Evolutionary conservation across 768 basidiomycete genomes (phyloP).

Genomic region (Naganishia vishniacii): DNA sequence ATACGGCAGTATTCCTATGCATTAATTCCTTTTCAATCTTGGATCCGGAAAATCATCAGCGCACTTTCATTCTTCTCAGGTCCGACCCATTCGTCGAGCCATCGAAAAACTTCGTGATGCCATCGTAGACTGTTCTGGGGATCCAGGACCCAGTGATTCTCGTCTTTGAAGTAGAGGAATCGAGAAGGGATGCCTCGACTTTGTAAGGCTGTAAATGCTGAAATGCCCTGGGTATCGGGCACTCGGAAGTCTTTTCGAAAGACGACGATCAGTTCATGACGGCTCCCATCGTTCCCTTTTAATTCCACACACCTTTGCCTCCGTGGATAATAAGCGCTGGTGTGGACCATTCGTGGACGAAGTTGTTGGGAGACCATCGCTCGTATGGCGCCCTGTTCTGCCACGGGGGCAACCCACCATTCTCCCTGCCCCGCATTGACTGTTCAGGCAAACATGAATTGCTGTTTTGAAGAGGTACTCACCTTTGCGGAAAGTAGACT

Average conservation of each 20-base stretch:
- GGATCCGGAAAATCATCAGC: not conserved
- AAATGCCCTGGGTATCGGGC: conserved; percentile 74
- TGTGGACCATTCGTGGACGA: conserved; percentile 76
- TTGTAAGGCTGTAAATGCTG: conserved; percentile 31
- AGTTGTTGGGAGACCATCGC: conserved; percentile 59
- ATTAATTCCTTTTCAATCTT: no score
- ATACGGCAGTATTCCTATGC: no score
- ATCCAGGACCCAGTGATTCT: conserved; percentile 89
- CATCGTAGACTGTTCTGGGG: conserved; percentile 54
- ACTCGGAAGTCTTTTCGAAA: conserved; percentile 76
- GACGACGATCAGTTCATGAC: not conserved
- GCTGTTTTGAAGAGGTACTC: not conserved
- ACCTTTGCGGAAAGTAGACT: conserved; percentile 40
- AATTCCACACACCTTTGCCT: conserved; percentile 54
- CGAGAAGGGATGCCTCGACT: conserved; percentile 69
- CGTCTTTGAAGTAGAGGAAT: conserved; percentile 76
- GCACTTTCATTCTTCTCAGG: conserved; percentile 4
- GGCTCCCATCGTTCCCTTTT: not conserved
- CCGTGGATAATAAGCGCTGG: conserved; percentile 80
- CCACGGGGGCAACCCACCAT: conserved; percentile 31
- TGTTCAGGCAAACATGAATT: not conserved
- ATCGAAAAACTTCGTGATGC: conserved; percentile 89
- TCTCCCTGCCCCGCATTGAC: conserved; percentile 25
- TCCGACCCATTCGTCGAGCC: conserved; percentile 60
- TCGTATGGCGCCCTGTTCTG: conserved; percentile 34